A percentile compares a stretch with the other conserved stretches of the same genome.
phyloP scores from a whole-genome alignment of 148 eudicot species.

The Linanthus parryae region DNA sequence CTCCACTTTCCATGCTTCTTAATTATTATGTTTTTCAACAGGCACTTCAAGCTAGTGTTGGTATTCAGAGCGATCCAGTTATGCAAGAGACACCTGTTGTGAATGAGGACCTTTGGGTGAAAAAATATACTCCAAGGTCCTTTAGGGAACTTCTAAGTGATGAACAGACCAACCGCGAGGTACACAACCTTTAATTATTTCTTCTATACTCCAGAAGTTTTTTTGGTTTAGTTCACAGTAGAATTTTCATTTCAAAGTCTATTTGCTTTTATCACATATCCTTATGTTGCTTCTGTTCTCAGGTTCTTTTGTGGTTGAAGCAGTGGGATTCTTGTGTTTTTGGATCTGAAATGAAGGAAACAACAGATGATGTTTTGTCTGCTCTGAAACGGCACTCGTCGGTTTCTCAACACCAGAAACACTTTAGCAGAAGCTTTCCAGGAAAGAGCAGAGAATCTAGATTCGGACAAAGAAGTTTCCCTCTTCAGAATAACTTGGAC shows the following conservation, averaged over 20 bases:
- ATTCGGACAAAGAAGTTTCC: conserved; percentile 20
- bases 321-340: conserved; percentile 95
- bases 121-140: conserved; percentile 89
- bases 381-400: conserved; percentile 79
- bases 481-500: conserved; percentile 19
- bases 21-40: too few relatives aligned
- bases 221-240: neutral
- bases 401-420: conserved; percentile 47
- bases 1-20: too few relatives aligned
- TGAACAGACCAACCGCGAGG: conserved; percentile 96
- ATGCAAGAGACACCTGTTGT: conserved; percentile 38
- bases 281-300: conserved; percentile 2
- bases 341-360: conserved; percentile 77
- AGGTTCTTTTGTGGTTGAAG: conserved; percentile 97
- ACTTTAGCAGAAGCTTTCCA: conserved; percentile 34
- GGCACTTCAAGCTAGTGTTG: conserved; percentile 75
- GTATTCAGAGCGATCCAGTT: conserved; percentile 21
- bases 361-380: conserved; percentile 78
- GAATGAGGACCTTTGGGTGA: conserved; percentile 85
- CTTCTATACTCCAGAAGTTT: neutral
- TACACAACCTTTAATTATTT: conserved; percentile 10
- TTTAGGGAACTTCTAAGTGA: conserved; percentile 97
- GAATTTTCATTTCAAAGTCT: neutral
- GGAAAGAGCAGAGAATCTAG: conserved; percentile 38
- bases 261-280: neutral